Base-by-base conservation (phyloP, 2,329 filamentous ascomycete species). In the Thermoascus crustaceus region DNA sequence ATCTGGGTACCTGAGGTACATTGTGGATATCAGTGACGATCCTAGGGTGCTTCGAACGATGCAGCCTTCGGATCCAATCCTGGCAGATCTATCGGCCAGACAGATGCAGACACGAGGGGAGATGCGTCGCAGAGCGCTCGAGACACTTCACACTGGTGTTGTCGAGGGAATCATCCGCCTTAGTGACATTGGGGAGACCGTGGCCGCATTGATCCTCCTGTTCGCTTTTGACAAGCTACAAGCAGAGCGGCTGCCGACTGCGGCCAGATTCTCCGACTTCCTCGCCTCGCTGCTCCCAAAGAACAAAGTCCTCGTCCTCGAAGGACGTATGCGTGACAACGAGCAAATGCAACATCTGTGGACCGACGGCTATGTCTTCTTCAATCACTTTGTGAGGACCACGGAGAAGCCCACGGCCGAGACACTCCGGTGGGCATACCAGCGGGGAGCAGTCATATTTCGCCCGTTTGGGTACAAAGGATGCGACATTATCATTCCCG, bases 1-100 rank as follows among this genome's bases (percentile, higher is more conserved):
- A 9, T 31, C 29, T 19, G 29, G 16, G 16, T 31, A 31, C 19
- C 16, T 31, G 11, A 10, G 29, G 29, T 31, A 18, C 16, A 31
- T 31, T 18, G 29, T 31, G 11, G 16, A 19, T 9, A 16, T 31
- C 16, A 31, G 9, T 16, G 29, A 31, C 19, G 29, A 31, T 16
- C 29, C 11, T 16, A 31, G 19, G 9, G 16, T 31, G 7, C 17
- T 31, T 8, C 29, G 17, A 16, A 18, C 29, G 11, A 18, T 18
- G 16, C 29, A 31, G 11, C 29, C 29, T 16, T 31, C 16, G 11
- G 29, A 31, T n/a, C 25, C 25, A 13, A 13, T 29, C 16, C 25
- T 29, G 11, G 25, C 25, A 13, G 7, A 29, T 29, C 5, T 31
- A 31, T 31, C 16, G 10, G 8, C 26, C 13, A 14, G 6, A 14